Conservation (phyloP, 2,329 filamentous ascomycete genomes). For the Ceratocystis cacaofunesta region DNA sequence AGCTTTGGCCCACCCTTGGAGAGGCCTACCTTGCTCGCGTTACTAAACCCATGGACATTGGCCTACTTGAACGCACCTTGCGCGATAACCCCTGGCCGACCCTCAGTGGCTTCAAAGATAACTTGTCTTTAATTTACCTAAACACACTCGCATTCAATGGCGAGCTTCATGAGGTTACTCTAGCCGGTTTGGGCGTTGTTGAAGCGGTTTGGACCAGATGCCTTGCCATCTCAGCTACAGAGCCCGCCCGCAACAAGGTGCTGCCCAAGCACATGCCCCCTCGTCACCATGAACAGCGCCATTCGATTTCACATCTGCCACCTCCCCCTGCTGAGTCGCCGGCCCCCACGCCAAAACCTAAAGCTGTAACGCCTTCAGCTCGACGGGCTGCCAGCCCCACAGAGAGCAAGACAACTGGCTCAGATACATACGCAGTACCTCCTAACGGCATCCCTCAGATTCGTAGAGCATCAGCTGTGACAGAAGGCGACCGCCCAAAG, state of each 20-base stretch:
- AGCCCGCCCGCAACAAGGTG: conserved; percentile 37
- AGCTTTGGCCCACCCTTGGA: conserved; percentile 59
- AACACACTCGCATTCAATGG: conserved; percentile 81
- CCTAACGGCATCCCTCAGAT: conserved; percentile 68
- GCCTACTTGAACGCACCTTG: conserved; percentile 65
- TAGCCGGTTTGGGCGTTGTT: conserved; percentile 39
- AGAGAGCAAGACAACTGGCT: conserved; percentile 32
- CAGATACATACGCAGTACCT: conserved; percentile 52
- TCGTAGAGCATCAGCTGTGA: conserved; percentile 66
- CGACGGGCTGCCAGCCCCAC: conserved; percentile 30
- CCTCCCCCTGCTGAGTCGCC: not conserved
- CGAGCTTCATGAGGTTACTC: conserved; percentile 55
- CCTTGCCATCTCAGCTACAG: conserved; percentile 31
- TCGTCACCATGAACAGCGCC: conserved; percentile 32
- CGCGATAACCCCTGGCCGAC: conserved; percentile 52
- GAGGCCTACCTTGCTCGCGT: conserved; percentile 56
- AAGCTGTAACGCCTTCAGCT: conserved; percentile 19
- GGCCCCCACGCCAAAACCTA: conserved; percentile 25
- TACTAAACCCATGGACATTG: conserved; percentile 68
- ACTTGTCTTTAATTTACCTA: conserved; percentile 61
- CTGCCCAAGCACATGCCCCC: conserved; percentile 34
- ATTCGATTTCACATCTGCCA: conserved; percentile 23
- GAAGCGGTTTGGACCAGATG: conserved; percentile 37
- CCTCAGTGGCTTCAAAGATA: conserved; percentile 57
- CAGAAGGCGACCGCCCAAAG: conserved; percentile 69